Percentiles rank a stretch among this genome's conserved stretches.
Evolutionary conservation across 305 asterid genomes (phyloP).

Genomic region (Fraxinus sp.): DNA sequence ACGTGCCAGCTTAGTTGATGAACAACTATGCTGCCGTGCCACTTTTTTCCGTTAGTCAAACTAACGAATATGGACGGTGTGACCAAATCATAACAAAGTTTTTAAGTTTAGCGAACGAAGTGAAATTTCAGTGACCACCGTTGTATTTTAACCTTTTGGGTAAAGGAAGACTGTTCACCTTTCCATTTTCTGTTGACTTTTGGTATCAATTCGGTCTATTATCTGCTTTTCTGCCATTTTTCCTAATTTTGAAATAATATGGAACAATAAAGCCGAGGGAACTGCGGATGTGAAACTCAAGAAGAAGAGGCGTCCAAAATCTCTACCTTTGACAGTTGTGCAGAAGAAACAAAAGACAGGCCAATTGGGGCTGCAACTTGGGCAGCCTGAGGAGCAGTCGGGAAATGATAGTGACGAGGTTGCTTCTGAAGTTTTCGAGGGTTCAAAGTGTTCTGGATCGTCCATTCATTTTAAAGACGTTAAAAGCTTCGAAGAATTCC

Average conservation of each 20-base stretch:
- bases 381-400: slow-evolving; percentile 59
- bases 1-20: not conserved
- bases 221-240: not conserved
- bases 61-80: not conserved
- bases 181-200: not conserved
- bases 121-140: not conserved
- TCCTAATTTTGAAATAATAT: not conserved
- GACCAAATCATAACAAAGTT: not conserved
- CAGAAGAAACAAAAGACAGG: slow-evolving; percentile 49
- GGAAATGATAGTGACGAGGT: slow-evolving; percentile 86
- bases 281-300: slow-evolving; percentile 27
- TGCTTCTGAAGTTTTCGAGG: slow-evolving; percentile 81
- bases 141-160: not conserved
- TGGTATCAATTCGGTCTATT: not conserved
- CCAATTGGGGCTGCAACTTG: slow-evolving; percentile 30
- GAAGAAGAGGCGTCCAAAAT: slow-evolving; percentile 53
- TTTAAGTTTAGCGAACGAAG: not conserved
- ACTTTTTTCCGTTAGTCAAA: not conserved
- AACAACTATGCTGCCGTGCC: not conserved
- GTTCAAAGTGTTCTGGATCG: slow-evolving; percentile 48
- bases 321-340: slow-evolving; percentile 62
- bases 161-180: not conserved
- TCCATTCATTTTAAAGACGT: slow-evolving; percentile 50
- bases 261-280: slow-evolving; percentile 38
- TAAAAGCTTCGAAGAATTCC: slow-evolving; percentile 65